Evolutionary conservation across 345 rosid genomes (phyloP).

Genomic region (Populus nigra): DNA sequence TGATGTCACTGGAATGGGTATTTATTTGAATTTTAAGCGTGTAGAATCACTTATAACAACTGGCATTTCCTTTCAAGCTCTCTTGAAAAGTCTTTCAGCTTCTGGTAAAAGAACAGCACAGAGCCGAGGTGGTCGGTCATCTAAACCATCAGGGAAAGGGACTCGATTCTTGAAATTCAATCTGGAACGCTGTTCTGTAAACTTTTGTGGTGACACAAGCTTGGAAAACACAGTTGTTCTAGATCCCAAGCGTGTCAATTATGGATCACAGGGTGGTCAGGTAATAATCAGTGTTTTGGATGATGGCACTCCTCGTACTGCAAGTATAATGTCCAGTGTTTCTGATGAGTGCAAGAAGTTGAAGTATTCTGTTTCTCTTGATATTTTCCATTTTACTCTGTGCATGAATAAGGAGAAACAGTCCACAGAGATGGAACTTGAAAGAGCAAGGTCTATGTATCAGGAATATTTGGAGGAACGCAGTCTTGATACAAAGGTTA

Average conservation of each 20-base stretch:
- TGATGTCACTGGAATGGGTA: slow-evolving; percentile 85
- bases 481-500: slow-evolving; percentile 51
- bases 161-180: slow-evolving; percentile 65
- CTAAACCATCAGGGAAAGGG: slow-evolving; percentile 77
- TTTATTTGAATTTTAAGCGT: slow-evolving; percentile 67
- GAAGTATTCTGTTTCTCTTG: slow-evolving; percentile 72
- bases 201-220: slow-evolving; percentile 57
- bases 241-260: slow-evolving; percentile 93
- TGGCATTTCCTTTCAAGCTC: slow-evolving; percentile 68
- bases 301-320: slow-evolving; percentile 81
- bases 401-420: slow-evolving; percentile 83
- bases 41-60: slow-evolving; percentile 68
- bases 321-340: slow-evolving; percentile 52
- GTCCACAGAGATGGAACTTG: slow-evolving; percentile 82
- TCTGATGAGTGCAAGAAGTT: slow-evolving; percentile 53
- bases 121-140: slow-evolving; percentile 46
- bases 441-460: slow-evolving; percentile 80
- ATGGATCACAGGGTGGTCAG: slow-evolving; percentile 97
- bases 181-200: slow-evolving; percentile 81
- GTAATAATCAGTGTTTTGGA: slow-evolving; percentile 58
- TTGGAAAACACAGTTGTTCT: slow-evolving; percentile 64
- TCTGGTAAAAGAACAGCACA: slow-evolving; percentile 47
- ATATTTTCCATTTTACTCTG: slow-evolving; percentile 66
- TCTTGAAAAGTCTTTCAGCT: slow-evolving; percentile 57
- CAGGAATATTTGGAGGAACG: slow-evolving; percentile 64